Evolutionary conservation across 208 protist genomes (phyloP), one percentile per base, ranked within the genome.

Genomic region (Crithidia brevicula): DNA sequence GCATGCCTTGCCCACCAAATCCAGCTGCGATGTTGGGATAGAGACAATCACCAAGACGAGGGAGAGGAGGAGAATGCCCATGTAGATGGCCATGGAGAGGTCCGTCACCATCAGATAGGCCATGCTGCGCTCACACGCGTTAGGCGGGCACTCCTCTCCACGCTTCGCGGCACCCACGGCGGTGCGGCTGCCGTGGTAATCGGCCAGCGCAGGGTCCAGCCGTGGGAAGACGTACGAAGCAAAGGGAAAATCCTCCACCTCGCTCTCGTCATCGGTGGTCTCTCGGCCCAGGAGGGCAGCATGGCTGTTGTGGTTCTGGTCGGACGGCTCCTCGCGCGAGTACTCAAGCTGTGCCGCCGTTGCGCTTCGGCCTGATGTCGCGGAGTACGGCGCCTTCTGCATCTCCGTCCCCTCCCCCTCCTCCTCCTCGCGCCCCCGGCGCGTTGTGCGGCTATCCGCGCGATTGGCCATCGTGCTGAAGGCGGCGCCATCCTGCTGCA

Each of bases 1-100:
- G 69, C 89, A 94, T 10, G 31, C 49, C 25, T 64, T 66, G 52
- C 57, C 42, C 10, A 52, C 27, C 6, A 77, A 9, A 47, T 88
- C 82, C 18, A 92, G 20, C 67, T 90, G 82, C 7, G 87, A 84
- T 22, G 77, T 81, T 15, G 78, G 78, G 36, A 87, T 74, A 6
- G 79, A 77, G 10, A 86, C 68, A 38, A 87, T 38, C 15, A 72
- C 70, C 36, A 93, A 65, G 8, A 85, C 43, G 22, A 82, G 40
- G 20, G 67, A 69, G 4, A 87, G 22, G 38, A 85, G 57, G 2
- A 85, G 69, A 13, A 72, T 10, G 20, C 45, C 34, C 6, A 85
- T 43, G 56, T 85, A 86, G 18, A 81, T 18, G 22, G 72, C 31
- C 15, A 83, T 20, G 40, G 74, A 79, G 6, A 69, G 43, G 59